Conservation (phyloP, 106 monocot genomes). For the Hemerocallis citrina region DNA sequence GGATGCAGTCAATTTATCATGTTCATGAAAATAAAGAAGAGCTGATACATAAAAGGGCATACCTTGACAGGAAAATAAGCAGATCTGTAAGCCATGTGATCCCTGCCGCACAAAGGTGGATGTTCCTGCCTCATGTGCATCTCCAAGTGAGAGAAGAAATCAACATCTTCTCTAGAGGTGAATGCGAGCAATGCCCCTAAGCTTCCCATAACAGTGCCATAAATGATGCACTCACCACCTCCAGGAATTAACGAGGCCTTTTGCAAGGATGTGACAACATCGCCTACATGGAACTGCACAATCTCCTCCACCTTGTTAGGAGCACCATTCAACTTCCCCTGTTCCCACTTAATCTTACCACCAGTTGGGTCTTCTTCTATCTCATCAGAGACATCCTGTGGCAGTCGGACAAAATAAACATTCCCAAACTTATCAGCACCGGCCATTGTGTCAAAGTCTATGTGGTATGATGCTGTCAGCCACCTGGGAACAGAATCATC, state of each 20-base stretch:
- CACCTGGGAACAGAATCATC: conserved; percentile 93
- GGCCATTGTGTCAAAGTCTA: conserved; percentile 98
- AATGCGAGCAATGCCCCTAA: conserved; percentile 88
- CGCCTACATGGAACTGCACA: conserved; percentile 97
- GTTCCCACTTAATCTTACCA: conserved; percentile 97
- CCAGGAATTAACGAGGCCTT: conserved; percentile 92
- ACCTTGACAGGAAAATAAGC: conserved; percentile 99
- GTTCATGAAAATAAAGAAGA: not conserved
- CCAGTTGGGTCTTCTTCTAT: conserved; percentile 98
- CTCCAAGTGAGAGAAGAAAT: conserved; percentile 95
- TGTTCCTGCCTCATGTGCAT: conserved; percentile 99
- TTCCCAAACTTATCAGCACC: conserved; percentile 98
- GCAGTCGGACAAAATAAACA: conserved; percentile 78
- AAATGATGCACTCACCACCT: conserved; percentile 89
- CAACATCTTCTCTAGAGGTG: conserved; percentile 92
- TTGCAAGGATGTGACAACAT: conserved; percentile 86
- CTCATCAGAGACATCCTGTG: conserved; percentile 93
- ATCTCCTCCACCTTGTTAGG: conserved; percentile 98
- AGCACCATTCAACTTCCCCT: conserved; percentile 93
- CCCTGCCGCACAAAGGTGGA: conserved; percentile 92
- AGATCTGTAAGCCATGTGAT: conserved; percentile 91
- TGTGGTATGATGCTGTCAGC: conserved; percentile 82
- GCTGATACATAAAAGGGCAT: not conserved
- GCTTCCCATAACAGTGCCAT: conserved; percentile 99
- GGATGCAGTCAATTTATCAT: not conserved